phyloP scores from a whole-genome alignment of 331 rosid genomes.

The Quercus phellos region DNA sequence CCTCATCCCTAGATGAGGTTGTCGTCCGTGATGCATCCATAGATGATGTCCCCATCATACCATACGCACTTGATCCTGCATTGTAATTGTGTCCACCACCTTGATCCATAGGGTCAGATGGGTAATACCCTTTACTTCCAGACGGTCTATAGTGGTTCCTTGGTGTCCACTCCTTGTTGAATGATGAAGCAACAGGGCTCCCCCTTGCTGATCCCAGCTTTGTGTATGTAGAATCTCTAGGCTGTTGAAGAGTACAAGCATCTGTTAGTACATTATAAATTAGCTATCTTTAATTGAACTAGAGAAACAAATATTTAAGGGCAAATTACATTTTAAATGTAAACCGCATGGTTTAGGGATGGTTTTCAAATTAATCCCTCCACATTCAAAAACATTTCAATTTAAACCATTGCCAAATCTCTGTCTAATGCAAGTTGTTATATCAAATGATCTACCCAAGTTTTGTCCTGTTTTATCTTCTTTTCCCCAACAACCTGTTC shows the following conservation, averaged over 20 bases:
- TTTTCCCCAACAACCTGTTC: no score
- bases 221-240: slow-evolving; percentile 56
- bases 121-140: slow-evolving; percentile 44
- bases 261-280: slow-evolving; percentile 9
- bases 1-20: slow-evolving; percentile 69
- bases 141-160: slow-evolving; percentile 42
- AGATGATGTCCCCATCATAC: slow-evolving; percentile 32
- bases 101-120: slow-evolving; percentile 45
- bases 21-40: slow-evolving; percentile 70
- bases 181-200: slow-evolving; percentile 48
- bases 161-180: slow-evolving; percentile 47
- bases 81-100: slow-evolving; percentile 38
- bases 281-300: neutral
- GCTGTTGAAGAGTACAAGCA: slow-evolving; percentile 28
- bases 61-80: slow-evolving; percentile 40
- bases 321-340: no score
- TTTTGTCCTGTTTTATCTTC: no score
- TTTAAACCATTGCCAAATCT: no score
- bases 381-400: no score
- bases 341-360: no score
- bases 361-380: no score
- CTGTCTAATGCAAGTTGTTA: no score
- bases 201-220: slow-evolving; percentile 45
- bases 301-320: neutral
- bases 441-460: neutral